Evolutionary conservation across 2,329 filamentous ascomycete genomes (phyloP).

Genomic region (Zymoseptoria brevis): DNA sequence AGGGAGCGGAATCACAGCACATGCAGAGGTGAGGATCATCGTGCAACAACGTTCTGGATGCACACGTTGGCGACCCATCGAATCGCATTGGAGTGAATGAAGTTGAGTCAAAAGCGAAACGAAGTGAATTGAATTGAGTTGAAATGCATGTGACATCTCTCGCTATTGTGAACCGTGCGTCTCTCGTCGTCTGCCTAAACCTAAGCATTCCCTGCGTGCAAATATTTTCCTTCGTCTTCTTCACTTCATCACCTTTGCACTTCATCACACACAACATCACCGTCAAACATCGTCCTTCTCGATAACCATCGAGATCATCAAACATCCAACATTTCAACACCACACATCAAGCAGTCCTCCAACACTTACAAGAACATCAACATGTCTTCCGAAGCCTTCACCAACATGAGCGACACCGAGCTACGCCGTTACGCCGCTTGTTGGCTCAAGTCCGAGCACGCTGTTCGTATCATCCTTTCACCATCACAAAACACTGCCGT

Average conservation of each 20-base stretch:
- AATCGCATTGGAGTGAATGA: background rate
- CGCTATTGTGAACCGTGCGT: background rate
- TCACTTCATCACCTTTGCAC: no score
- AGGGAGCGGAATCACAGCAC: background rate
- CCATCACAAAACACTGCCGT: no score
- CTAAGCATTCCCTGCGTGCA: no score
- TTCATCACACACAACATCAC: no score
- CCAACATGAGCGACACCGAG: conserved; percentile 5
- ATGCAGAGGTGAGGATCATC: background rate
- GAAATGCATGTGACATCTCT: background rate
- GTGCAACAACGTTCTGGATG: background rate
- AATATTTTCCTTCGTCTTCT: no score
- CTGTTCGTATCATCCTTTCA: background rate
- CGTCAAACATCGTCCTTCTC: no score
- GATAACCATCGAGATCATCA: no score
- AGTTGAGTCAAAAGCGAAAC: background rate
- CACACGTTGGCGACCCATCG: no score
- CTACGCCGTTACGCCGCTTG: conserved; percentile 15
- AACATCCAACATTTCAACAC: no score
- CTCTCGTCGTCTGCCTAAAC: no score
- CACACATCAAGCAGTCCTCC: no score
- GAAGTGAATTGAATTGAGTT: background rate
- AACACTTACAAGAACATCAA: background rate
- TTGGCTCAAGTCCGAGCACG: conserved; percentile 8
- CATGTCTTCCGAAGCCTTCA: background rate